A percentile compares a stretch with the other conserved stretches of the same genome.
Conservation (phyloP, 2,329 filamentous ascomycete genomes). For the Thielaviopsis populi region DNA sequence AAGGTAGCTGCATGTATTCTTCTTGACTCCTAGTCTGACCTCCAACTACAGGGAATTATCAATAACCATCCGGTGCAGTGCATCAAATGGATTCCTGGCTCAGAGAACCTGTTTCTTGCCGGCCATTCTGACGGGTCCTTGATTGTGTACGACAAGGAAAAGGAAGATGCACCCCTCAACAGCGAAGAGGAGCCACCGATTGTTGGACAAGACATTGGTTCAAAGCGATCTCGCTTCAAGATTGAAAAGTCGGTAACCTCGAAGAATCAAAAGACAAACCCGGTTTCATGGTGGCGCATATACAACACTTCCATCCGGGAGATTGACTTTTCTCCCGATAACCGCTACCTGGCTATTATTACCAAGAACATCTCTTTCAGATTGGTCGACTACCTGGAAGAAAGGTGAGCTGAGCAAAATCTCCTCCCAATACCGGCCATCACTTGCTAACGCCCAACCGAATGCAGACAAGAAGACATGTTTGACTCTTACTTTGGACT, state of each 20-base stretch:
- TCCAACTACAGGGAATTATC: conserved; percentile 53
- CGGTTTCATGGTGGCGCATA: conserved; percentile 81
- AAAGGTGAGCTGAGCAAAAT: conserved; percentile 46
- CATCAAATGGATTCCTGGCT: conserved; percentile 86
- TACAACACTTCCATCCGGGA: conserved; percentile 83
- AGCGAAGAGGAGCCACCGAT: conserved; percentile 43
- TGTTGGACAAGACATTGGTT: conserved; percentile 23
- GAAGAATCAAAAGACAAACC: conserved; percentile 84
- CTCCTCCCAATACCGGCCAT: background rate
- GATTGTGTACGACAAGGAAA: conserved; percentile 94
- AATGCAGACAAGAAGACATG: conserved; percentile 58
- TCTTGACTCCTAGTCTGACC: conserved; percentile 9
- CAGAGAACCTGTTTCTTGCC: conserved; percentile 82
- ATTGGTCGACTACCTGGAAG: conserved; percentile 81
- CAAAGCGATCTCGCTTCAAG: conserved; percentile 34
- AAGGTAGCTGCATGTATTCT: background rate
- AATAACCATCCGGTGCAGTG: conserved; percentile 73
- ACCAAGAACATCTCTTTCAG: conserved; percentile 81
- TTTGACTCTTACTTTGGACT: conserved; percentile 90
- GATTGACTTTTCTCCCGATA: conserved; percentile 84
- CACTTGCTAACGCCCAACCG: background rate
- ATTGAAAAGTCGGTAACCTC: conserved; percentile 87
- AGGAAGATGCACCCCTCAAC: conserved; percentile 69
- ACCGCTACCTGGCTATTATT: conserved; percentile 72
- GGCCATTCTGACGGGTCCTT: conserved; percentile 83